Evolutionary conservation across 768 basidiomycete species (phyloP), one percentile per base, ranked within the genome.

Genomic region (Pseudohyphozyma bogoriensis): DNA sequence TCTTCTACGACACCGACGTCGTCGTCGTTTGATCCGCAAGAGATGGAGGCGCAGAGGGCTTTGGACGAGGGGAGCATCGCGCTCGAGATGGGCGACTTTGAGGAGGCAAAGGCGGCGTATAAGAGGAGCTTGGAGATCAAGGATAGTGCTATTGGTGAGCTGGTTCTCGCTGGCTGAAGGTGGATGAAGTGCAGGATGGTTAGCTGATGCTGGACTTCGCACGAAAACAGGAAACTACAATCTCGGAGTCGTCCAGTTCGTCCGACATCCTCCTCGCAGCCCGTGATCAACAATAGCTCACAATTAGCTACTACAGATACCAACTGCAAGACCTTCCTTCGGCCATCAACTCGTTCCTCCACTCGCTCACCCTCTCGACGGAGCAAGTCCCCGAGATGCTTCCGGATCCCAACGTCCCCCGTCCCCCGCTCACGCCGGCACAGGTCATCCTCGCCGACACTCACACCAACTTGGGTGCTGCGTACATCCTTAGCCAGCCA

Each of bases 391-490:
- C 42, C 42, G 42, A 44, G 26, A 44, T 36, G 33, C 50, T 24
- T 50, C 36, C 26, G 47, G 54, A 62, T 51, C 60, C 64, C 9
- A 15, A n/a, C 51, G 36, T 32, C 22, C 55, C 58, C 20, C 1
- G 46, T 8, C 58, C 60, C 31, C 45, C 46, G n/a, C 51, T 66
- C 10, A 53, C 58, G 9, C 64, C 64, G 4, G 64, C 60, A 2
- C 64, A 57, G 13, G 36, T 54, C 32, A 58, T 66, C 56, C 71
- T 73, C 15, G 67, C 71, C 28, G 74, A 75, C 53, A 73, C 74
- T 15, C 71, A 73, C 63, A 74, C 73, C 2, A 75, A 76, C 60
- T 67, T 76, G 47, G 75, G 74, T 36, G 73, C 73, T 20, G 75
- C 75, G 10, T 72, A 74, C 51, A 73, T 74, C 44, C 63, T 76